These are phyloP conservation scores for Wickerhamiella kurtzmanii DNA, from an alignment of 805 yeast species.

Conservation along the genomic window DNA sequence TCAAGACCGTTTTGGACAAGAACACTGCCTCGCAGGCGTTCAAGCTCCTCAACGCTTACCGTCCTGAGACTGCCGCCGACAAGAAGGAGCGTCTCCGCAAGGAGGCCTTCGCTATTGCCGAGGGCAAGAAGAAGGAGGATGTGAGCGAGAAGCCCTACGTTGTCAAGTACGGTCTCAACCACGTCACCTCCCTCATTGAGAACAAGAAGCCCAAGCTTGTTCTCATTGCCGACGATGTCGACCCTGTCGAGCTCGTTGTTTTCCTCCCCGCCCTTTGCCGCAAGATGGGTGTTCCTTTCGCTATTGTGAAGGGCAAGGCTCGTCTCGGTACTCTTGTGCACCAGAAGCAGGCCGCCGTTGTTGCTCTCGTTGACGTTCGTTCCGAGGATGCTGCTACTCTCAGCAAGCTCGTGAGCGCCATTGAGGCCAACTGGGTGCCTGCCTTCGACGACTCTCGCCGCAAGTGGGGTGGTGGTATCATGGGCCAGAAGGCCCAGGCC, in stretches of 20 bases:
- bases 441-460: constrained; percentile 92
- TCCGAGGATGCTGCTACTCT: constrained; percentile 91
- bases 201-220: constrained; percentile 98
- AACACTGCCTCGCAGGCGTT: constrained; percentile 96
- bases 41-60: constrained; percentile 96
- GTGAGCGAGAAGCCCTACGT: constrained; percentile 94
- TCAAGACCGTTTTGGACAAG: constrained; percentile 92
- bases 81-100: constrained; percentile 98
- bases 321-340: constrained; percentile 95
- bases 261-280: constrained; percentile 98
- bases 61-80: constrained; percentile 95
- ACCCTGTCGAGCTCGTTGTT: constrained; percentile 94
- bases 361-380: constrained; percentile 90
- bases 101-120: constrained; percentile 96
- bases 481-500: constrained; percentile 88
- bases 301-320: constrained; percentile 96
- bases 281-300: constrained; percentile 99
- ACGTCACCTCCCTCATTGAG: constrained; percentile 92
- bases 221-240: constrained; percentile 96
- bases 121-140: constrained; percentile 93
- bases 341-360: constrained; percentile 95
- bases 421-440: constrained; percentile 84
- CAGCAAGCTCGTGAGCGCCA: constrained; percentile 82
- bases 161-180: constrained; percentile 98
- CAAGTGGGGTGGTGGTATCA: constrained; percentile 99